Evolutionary conservation across 2,329 filamentous ascomycete species (phyloP).

Genomic region (Huntiella decipiens): DNA sequence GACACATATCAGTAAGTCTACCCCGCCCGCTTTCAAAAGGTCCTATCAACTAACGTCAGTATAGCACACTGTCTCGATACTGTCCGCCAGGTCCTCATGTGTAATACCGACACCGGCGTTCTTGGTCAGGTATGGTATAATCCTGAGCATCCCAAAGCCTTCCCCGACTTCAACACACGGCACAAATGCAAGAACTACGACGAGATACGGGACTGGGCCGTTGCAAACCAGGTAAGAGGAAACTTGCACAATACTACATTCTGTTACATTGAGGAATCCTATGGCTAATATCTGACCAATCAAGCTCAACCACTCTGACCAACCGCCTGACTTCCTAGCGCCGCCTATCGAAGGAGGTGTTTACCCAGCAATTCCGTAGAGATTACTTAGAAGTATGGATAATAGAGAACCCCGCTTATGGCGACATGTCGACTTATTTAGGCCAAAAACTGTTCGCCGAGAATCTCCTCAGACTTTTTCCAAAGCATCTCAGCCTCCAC

Average conservation of each 20-base stretch:
- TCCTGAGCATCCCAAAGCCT: conserved; percentile 25
- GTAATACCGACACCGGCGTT: conserved; percentile 38
- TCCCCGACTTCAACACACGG: conserved; percentile 42
- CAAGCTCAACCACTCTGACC: neutral
- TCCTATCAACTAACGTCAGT: neutral
- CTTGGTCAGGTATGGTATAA: conserved; percentile 43
- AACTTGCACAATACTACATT: too few relatives aligned
- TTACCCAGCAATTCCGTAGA: conserved; percentile 9
- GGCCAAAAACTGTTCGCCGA: conserved; percentile 5
- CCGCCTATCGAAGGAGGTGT: conserved; percentile 2
- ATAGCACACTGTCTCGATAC: conserved; percentile 41
- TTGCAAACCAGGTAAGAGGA: conserved; percentile 26
- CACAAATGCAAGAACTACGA: conserved; percentile 41
- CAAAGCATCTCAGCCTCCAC: conserved; percentile 12
- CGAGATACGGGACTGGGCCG: conserved; percentile 32
- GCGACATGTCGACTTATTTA: neutral
- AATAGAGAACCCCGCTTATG: neutral
- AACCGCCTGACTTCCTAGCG: conserved; percentile 6
- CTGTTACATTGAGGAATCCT: neutral
- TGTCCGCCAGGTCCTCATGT: conserved; percentile 44
- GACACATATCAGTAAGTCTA: conserved; percentile 32
- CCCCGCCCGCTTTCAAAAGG: neutral
- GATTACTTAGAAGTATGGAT: neutral
- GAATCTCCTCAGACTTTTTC: conserved; percentile 11
- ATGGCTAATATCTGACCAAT: neutral